These are phyloP conservation scores for Colletotrichum higginsianum DNA, from an alignment of 2,329 filamentous ascomycete genomes.

Conservation along the genomic window DNA sequence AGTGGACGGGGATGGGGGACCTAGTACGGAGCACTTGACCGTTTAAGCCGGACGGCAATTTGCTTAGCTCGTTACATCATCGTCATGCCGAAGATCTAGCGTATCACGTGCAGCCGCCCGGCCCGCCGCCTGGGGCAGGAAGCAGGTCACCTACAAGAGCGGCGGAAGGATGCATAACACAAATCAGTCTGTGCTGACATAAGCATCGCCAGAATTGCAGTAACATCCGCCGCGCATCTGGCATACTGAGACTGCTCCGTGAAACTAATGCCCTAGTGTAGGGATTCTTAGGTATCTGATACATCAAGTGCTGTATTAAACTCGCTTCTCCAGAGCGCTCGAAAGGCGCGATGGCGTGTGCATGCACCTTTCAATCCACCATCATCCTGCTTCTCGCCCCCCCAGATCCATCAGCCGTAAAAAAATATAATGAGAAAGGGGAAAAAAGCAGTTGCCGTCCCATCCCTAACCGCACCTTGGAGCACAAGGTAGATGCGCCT, in stretches of 20 bases:
- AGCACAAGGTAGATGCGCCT: slow-evolving; percentile 40
- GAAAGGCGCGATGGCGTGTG: slow-evolving; percentile 4
- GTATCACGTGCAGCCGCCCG: slow-evolving; percentile 43
- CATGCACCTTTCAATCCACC: slow-evolving; percentile 29
- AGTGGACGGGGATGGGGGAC: slow-evolving; percentile 14
- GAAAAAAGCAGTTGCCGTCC: slow-evolving; percentile 26
- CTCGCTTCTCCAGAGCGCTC: slow-evolving; percentile 15
- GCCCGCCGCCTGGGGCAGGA: no score
- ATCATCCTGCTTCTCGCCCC: background rate
- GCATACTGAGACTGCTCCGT: background rate
- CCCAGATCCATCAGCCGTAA: slow-evolving; percentile 7
- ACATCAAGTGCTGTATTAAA: slow-evolving; percentile 34
- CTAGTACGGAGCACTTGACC: slow-evolving; percentile 45
- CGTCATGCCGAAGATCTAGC: slow-evolving; percentile 49
- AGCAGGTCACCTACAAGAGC: background rate
- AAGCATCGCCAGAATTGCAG: background rate
- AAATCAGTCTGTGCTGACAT: background rate
- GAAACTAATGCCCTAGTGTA: background rate
- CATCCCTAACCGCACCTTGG: slow-evolving; percentile 38
- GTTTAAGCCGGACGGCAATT: slow-evolving; percentile 47
- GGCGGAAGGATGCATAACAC: no score
- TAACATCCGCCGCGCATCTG: background rate
- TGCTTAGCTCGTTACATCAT: slow-evolving; percentile 37
- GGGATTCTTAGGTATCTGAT: slow-evolving; percentile 21
- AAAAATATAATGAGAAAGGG: no score